Evolutionary conservation across 2,329 filamentous ascomycete species (phyloP), one percentile per base, ranked within the genome.

Genomic region (Chrysoporthe puriensis): DNA sequence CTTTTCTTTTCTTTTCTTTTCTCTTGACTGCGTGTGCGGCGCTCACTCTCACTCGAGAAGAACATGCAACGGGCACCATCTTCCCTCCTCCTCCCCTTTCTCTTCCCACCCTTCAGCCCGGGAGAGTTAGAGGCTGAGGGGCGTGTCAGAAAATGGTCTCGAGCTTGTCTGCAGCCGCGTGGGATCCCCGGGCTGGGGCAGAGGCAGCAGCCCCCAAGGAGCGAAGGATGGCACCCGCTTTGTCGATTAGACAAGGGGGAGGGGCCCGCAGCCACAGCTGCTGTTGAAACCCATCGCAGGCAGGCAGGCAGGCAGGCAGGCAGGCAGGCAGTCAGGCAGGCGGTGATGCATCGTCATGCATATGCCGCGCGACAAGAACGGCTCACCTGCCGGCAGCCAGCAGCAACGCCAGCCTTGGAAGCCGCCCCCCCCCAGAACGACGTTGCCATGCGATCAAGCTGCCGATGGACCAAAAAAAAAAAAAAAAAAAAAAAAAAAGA

Each of bases 91-190:
- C 21, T 26, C 50, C 16, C 16, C 26, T 8, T 34, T 40, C 36
- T 40, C 36, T 40, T 40, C 36, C 36, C 6, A 9, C 36, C 36
- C 50, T 16, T 7, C 50, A 54, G 50, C 50, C 26, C 7, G 14
- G 26, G 50, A 34, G 50, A 54, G 21, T 21, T 34, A 57, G 16
- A 21, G 9, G 54, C 54, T 57, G 54, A 57, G 21, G n/a, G 54
- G 18, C 32, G 32, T 40, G 54, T 40, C 54, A 57, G 54, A 57
- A 40, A 57, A 57, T 57, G 54, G 54, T 21, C 54, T 36, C 54
- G 34, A 14, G 54, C 1, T 18, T 52, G 9, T 54, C 52, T 56
- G 52, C 50, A 54, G n/a, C 1, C 32, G 7, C 1, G 50, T 32
- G 50, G 21, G 21, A 54, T 54, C 21, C 8, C 50, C 21, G n/a